These are phyloP conservation scores for Bipolaris zeicola DNA, from an alignment of 2,329 filamentous ascomycete genomes.

Conservation along the genomic window DNA sequence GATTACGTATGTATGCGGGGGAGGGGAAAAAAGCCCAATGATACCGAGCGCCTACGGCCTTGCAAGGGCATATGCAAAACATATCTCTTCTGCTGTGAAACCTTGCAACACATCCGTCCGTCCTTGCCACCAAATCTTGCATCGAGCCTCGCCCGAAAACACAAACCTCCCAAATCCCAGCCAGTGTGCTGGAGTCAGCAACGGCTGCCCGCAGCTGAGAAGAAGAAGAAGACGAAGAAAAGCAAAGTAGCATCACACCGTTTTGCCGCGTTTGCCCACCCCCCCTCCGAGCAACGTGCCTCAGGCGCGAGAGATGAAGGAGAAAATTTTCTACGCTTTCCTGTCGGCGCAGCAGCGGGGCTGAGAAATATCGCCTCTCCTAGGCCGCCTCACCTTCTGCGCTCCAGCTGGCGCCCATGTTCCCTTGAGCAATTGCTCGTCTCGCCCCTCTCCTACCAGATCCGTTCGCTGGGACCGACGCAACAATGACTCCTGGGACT, in stretches of 20 bases:
- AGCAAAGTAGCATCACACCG: neutral
- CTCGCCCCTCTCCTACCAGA: constrained; percentile 31
- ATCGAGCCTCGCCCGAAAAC: constrained; percentile 16
- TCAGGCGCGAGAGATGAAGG: constrained; percentile 15
- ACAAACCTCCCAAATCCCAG: constrained; percentile 33
- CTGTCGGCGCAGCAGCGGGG: constrained; percentile 29
- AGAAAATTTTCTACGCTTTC: constrained; percentile 28
- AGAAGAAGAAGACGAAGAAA: neutral
- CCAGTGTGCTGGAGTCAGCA: constrained; percentile 29
- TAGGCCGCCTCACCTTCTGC: constrained; percentile 31
- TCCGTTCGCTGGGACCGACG: constrained; percentile 21
- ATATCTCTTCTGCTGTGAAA: constrained; percentile 13
- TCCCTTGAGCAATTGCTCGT: constrained; percentile 36
- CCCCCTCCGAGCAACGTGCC: constrained; percentile 12
- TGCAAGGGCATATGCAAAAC: constrained; percentile 16
- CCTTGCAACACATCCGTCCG: constrained; percentile 17
- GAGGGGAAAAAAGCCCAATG: constrained; percentile 5
- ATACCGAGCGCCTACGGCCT: constrained; percentile 10
- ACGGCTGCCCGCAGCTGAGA: constrained; percentile 34
- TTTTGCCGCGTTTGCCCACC: constrained; percentile 19
- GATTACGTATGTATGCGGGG: constrained; percentile 14
- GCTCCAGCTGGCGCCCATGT: constrained; percentile 19
- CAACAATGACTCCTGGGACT: constrained; percentile 29
- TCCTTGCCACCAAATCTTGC: constrained; percentile 19
- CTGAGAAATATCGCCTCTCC: constrained; percentile 26